Evolutionary conservation across 78 protist genomes (phyloP).

Genomic region (Dictyostelium capitatum): DNA sequence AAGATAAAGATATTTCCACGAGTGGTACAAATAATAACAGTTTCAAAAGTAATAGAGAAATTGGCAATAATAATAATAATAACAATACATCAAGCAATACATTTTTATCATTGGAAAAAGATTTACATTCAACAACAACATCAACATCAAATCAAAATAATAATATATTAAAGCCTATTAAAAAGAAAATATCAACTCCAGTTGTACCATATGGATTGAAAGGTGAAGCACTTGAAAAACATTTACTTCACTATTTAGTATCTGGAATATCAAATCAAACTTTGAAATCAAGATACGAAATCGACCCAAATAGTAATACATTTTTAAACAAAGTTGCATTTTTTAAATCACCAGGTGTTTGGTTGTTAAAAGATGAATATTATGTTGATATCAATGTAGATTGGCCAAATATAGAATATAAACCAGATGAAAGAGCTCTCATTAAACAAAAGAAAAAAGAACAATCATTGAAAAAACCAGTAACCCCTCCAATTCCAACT

Average conservation of each 20-base stretch:
- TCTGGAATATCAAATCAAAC: neutral
- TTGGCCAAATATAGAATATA: neutral
- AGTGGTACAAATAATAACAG: neutral
- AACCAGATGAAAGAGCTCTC: neutral
- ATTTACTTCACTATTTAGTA: conserved; percentile 4
- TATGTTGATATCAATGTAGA: neutral
- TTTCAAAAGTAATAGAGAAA: too few relatives aligned
- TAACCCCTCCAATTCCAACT: neutral
- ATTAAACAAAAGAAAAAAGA: neutral
- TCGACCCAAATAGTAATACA: conserved; percentile 17
- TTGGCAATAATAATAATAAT: neutral
- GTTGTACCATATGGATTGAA: neutral
- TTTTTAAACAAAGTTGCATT: conserved; percentile 12
- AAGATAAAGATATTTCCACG: neutral
- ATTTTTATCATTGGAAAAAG: neutral
- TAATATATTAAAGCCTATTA: neutral
- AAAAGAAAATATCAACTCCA: neutral
- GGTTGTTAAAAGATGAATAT: conserved; percentile 14
- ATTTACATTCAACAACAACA: neutral
- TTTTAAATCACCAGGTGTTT: conserved; percentile 17
- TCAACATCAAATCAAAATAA: neutral
- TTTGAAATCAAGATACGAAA: conserved; percentile 1
- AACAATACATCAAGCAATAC: neutral
- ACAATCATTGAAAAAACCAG: neutral
- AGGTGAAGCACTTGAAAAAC: conserved; percentile 13